These are phyloP conservation scores for Moringa oleifera DNA, from an alignment of 345 rosid species.

Conservation along the genomic window DNA sequence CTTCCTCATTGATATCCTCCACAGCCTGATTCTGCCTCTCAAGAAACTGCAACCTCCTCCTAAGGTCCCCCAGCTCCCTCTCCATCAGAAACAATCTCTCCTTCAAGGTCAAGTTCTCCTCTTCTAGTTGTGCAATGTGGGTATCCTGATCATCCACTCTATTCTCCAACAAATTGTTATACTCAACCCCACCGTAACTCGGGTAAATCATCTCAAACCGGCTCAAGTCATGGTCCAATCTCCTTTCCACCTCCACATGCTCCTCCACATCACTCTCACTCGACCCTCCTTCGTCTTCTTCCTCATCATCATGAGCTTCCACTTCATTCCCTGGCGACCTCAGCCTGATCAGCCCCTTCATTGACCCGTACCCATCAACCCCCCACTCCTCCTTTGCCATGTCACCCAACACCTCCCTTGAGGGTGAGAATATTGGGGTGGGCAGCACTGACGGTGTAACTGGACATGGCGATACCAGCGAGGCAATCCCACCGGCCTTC, in stretches of 20 bases:
- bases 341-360: slow-evolving; percentile 91
- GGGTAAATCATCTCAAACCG: slow-evolving; percentile 98
- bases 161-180: slow-evolving; percentile 76
- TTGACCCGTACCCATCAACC: slow-evolving; percentile 97
- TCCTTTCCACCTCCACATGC: slow-evolving; percentile 88
- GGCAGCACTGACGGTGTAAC: slow-evolving; percentile 88
- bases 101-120: slow-evolving; percentile 85
- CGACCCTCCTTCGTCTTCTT: slow-evolving; percentile 88
- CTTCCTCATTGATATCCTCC: slow-evolving; percentile 61
- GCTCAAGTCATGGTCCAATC: slow-evolving; percentile 94
- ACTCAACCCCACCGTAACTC: slow-evolving; percentile 45
- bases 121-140: slow-evolving; percentile 87
- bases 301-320: slow-evolving; percentile 61
- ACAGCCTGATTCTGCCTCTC: slow-evolving; percentile 57
- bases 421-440: slow-evolving; percentile 76
- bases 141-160: slow-evolving; percentile 94
- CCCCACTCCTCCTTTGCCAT: slow-evolving; percentile 99
- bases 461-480: slow-evolving; percentile 91
- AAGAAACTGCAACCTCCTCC: slow-evolving; percentile 76
- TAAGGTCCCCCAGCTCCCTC: slow-evolving; percentile 78
- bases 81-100: slow-evolving; percentile 94
- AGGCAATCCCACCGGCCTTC: slow-evolving; percentile 86
- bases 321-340: slow-evolving; percentile 62
- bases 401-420: slow-evolving; percentile 86
- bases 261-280: slow-evolving; percentile 98